phyloP scores from a whole-genome alignment of 192 early-diverging fungal genomes.

The Coemansia javaensis region DNA sequence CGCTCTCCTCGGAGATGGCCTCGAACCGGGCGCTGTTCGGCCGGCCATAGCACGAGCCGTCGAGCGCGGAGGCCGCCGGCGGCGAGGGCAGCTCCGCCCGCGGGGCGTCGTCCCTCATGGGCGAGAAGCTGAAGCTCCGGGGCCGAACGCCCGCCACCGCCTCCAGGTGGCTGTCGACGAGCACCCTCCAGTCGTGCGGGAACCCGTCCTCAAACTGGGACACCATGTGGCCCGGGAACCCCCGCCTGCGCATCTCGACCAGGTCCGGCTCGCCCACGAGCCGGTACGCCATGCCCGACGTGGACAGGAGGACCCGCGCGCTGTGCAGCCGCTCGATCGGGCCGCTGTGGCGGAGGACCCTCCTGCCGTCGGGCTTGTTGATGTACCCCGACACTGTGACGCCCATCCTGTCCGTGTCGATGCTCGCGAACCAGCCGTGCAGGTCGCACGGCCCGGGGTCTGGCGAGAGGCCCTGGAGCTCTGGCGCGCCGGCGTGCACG shows the following conservation, averaged over 20 bases:
- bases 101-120: constrained; percentile 3
- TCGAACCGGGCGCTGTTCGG: not conserved
- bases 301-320: constrained; percentile 10
- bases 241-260: constrained; percentile 26
- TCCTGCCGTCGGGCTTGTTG: constrained; percentile 16
- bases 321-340: constrained; percentile 15
- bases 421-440: constrained; percentile 14
- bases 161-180: constrained; percentile 12
- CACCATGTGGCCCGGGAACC: constrained; percentile 25
- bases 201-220: constrained; percentile 28
- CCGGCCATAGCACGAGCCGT: not conserved
- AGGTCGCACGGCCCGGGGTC: constrained; percentile 6
- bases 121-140: not conserved
- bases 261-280: constrained; percentile 21
- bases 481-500: constrained; percentile 6
- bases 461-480: not conserved
- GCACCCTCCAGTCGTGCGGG: constrained; percentile 24
- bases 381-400: constrained; percentile 25
- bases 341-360: constrained; percentile 23
- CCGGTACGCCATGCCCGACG: constrained; percentile 20
- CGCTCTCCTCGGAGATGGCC: not conserved
- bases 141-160: not conserved
- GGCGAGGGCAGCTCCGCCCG: not conserved
- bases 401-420: constrained; percentile 12
- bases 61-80: not conserved